These are phyloP conservation scores for Pyricularia sp. DNA, from an alignment of 2,329 filamentous ascomycete species.

Conservation along the genomic window DNA sequence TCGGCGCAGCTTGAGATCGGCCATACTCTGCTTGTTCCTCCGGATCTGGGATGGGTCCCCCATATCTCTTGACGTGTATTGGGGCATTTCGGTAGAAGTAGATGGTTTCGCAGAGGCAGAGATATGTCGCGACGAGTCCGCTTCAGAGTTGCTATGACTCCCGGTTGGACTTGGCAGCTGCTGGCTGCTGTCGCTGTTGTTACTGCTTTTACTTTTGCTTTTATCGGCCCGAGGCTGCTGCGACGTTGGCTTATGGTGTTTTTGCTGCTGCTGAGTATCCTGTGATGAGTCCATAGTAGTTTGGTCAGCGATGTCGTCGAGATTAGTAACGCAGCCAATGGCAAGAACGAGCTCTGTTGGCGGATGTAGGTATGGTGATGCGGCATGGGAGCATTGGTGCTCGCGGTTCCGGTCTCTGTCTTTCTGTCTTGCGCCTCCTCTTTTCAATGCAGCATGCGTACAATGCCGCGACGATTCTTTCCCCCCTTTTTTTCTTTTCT, in stretches of 20 bases:
- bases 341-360: background rate
- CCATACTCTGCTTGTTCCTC: constrained; percentile 99
- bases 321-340: background rate
- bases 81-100: constrained; percentile 37
- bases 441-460: background rate
- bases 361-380: background rate
- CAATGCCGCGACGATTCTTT: background rate
- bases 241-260: background rate
- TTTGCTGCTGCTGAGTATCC: background rate
- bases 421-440: background rate
- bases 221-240: background rate
- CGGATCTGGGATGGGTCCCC: constrained; percentile 56
- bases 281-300: constrained; percentile 1
- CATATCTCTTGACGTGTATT: constrained; percentile 54
- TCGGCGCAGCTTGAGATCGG: constrained; percentile 89
- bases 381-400: background rate
- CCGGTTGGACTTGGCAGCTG: background rate
- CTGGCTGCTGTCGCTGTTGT: constrained; percentile 1
- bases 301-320: constrained; percentile 1
- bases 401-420: background rate
- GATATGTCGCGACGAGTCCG: constrained; percentile 1
- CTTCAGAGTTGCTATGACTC: background rate
- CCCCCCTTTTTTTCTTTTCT: background rate
- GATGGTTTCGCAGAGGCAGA: background rate
- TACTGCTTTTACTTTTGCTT: background rate